Conservation (phyloP, 176 grass and related monocot species). For the Oryza glaberrima region DNA sequence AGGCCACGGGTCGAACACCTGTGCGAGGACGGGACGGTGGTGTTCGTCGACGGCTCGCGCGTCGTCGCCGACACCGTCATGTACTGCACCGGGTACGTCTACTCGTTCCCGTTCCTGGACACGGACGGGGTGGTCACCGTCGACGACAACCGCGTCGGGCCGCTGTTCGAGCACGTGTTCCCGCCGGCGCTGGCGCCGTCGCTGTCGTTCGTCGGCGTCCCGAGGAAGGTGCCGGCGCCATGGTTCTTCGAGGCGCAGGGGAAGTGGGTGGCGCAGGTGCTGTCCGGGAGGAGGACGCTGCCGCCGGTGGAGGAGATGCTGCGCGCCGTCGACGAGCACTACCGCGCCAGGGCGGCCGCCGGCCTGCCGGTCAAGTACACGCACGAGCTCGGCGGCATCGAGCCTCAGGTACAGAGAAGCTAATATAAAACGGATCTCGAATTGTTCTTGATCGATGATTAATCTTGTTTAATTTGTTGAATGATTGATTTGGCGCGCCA, state of each 20-base stretch:
- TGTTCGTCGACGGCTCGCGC: constrained; percentile 38
- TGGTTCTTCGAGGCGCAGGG: constrained; percentile 37
- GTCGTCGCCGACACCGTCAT: constrained; percentile 44
- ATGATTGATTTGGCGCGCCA: not conserved
- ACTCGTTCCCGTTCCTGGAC: constrained; percentile 58
- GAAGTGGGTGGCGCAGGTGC: constrained; percentile 39
- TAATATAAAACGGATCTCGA: not conserved
- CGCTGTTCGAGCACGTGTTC: constrained; percentile 56
- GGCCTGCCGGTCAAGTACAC: constrained; percentile 18
- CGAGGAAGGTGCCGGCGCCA: not conserved
- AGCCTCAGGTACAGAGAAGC: not conserved
- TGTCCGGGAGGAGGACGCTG: constrained; percentile 25
- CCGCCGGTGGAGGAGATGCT: constrained; percentile 32
- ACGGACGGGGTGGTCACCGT: constrained; percentile 8
- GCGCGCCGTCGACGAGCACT: constrained; percentile 7
- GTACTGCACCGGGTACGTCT: constrained; percentile 44
- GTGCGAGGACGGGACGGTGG: constrained; percentile 25
- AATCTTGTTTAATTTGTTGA: not conserved
- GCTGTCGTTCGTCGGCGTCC: constrained; percentile 43
- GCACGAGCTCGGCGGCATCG: not conserved
- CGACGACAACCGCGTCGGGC: constrained; percentile 46
- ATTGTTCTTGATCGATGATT: not conserved
- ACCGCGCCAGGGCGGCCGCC: constrained; percentile 19
- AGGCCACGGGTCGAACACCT: not conserved
- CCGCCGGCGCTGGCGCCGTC: constrained; percentile 44